These are phyloP conservation scores for Ophiostoma ulmi DNA, from an alignment of 2,329 filamentous ascomycete species.

Conservation along the genomic window DNA sequence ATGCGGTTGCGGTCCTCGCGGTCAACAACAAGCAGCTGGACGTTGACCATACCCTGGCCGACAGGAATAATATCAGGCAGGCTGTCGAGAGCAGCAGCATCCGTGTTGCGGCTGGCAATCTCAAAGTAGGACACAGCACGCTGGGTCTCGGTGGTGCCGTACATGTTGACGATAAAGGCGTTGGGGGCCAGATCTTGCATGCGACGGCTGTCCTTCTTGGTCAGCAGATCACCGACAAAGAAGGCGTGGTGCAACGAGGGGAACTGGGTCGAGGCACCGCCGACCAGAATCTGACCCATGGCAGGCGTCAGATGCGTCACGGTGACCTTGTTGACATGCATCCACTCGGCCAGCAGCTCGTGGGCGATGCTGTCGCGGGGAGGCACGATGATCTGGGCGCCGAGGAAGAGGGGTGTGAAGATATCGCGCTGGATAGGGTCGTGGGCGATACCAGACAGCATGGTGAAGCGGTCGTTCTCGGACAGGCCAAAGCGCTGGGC, in stretches of 20 bases:
- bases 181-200: slow-evolving; percentile 74
- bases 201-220: slow-evolving; percentile 71
- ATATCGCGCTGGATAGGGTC: slow-evolving; percentile 64
- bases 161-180: slow-evolving; percentile 75
- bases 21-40: slow-evolving; percentile 81
- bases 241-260: slow-evolving; percentile 72
- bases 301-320: slow-evolving; percentile 89
- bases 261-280: slow-evolving; percentile 72
- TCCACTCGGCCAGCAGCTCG: slow-evolving; percentile 84
- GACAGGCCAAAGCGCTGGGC: slow-evolving; percentile 71
- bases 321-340: slow-evolving; percentile 66
- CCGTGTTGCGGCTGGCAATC: slow-evolving; percentile 60
- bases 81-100: slow-evolving; percentile 48
- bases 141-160: slow-evolving; percentile 81
- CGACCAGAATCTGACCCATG: slow-evolving; percentile 93
- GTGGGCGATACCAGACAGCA: slow-evolving; percentile 80
- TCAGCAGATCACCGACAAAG: slow-evolving; percentile 88
- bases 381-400: slow-evolving; percentile 72
- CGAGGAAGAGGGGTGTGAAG: slow-evolving; percentile 84
- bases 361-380: slow-evolving; percentile 79
- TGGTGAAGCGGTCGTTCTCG: slow-evolving; percentile 69
- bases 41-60: slow-evolving; percentile 79
- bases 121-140: slow-evolving; percentile 78
- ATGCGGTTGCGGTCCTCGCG: slow-evolving; percentile 60
- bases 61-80: slow-evolving; percentile 69